Conservation (phyloP, 345 rosid species). For the Carallia pectinifolia region DNA sequence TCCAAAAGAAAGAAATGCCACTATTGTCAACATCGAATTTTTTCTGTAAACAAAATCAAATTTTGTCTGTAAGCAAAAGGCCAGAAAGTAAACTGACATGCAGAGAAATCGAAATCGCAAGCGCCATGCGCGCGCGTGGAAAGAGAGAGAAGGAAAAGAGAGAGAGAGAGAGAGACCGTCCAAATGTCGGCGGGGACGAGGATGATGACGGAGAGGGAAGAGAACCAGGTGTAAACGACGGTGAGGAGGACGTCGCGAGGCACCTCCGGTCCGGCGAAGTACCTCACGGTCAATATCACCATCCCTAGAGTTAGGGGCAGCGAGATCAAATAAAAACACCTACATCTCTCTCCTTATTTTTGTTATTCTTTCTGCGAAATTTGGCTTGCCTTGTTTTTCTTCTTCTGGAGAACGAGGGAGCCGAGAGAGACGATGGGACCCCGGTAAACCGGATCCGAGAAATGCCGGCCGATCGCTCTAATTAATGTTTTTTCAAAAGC, state of each 20-base stretch:
- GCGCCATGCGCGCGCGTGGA: no score
- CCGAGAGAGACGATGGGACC: not conserved
- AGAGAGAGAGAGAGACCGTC: constrained; percentile 44
- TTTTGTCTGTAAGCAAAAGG: constrained; percentile 35
- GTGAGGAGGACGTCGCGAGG: constrained; percentile 90
- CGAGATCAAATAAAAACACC: constrained; percentile 96
- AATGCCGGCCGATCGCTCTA: no score
- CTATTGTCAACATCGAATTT: constrained; percentile 46
- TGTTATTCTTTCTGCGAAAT: not conserved
- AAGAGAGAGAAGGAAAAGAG: no score
- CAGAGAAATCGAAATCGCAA: no score
- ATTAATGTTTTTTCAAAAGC: no score
- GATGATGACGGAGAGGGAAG: constrained; percentile 92
- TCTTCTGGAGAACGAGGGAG: not conserved
- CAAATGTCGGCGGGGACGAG: constrained; percentile 98
- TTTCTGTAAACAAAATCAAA: no score
- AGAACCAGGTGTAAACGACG: constrained; percentile 97
- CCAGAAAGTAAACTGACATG: not conserved
- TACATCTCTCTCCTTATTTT: constrained; percentile 45
- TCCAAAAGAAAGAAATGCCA: constrained; percentile 85
- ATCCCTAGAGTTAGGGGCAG: constrained; percentile 92
- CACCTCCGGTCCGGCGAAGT: constrained; percentile 93
- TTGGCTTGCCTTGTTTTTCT: not conserved
- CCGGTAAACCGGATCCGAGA: no score
- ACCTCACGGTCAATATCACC: constrained; percentile 70